Evolutionary conservation across 2,329 filamentous ascomycete species (phyloP).

Genomic region (Sarocladiaceae sp.): DNA sequence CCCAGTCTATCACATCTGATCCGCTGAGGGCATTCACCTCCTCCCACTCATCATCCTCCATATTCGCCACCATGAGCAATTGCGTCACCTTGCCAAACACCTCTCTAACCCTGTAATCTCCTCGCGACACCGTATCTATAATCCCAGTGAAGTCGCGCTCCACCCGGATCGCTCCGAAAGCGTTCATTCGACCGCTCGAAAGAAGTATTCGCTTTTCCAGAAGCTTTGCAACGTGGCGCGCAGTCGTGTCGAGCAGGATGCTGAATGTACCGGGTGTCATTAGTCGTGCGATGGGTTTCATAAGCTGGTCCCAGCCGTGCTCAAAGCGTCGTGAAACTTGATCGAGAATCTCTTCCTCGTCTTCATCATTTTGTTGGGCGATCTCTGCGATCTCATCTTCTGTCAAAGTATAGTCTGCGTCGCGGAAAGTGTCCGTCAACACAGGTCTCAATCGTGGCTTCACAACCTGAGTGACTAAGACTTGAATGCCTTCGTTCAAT

Average conservation of each 20-base stretch:
- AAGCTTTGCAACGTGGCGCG: constrained; percentile 69
- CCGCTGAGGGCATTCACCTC: constrained; percentile 54
- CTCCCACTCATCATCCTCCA: constrained; percentile 96
- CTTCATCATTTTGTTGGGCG: constrained; percentile 48
- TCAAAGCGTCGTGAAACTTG: constrained; percentile 77
- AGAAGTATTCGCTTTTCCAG: constrained; percentile 86
- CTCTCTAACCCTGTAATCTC: constrained; percentile 74
- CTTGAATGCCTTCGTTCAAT: constrained; percentile 76
- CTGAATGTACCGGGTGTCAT: constrained; percentile 75
- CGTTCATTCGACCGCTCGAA: constrained; percentile 74
- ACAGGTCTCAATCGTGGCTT: constrained; percentile 81
- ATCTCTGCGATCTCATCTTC: constrained; percentile 57
- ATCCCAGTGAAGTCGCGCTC: constrained; percentile 81
- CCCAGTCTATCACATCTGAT: constrained; percentile 67
- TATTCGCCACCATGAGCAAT: constrained; percentile 81
- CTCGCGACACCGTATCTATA: constrained; percentile 61
- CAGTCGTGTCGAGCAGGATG: constrained; percentile 68
- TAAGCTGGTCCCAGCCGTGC: constrained; percentile 78
- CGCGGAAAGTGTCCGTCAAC: constrained; percentile 83
- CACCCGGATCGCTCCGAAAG: constrained; percentile 75
- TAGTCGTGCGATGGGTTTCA: constrained; percentile 78
- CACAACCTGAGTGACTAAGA: constrained; percentile 83
- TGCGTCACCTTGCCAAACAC: constrained; percentile 72
- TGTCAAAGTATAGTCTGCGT: constrained; percentile 76
- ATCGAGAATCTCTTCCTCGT: constrained; percentile 54